These are phyloP conservation scores for Apiospora kogelbergensis DNA, from an alignment of 2,329 filamentous ascomycete species.

Conservation along the genomic window DNA sequence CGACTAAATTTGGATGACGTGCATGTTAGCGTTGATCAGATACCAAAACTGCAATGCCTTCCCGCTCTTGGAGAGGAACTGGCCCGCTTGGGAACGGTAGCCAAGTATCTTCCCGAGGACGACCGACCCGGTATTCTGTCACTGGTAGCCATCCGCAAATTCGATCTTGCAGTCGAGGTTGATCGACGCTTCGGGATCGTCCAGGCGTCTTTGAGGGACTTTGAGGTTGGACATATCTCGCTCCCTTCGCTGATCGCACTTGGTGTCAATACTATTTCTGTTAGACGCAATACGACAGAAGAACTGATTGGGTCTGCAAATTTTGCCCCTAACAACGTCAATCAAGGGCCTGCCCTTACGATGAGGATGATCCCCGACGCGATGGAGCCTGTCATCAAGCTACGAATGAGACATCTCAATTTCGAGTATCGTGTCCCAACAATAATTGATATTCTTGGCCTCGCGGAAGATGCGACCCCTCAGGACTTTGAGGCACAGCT, in stretches of 20 bases:
- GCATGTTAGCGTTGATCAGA: constrained; percentile 60
- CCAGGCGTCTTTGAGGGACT: constrained; percentile 55
- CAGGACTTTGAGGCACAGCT: constrained; percentile 76
- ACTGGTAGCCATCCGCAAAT: constrained; percentile 63
- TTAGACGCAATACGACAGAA: constrained; percentile 67
- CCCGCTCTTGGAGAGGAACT: constrained; percentile 76
- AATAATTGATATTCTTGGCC: constrained; percentile 74
- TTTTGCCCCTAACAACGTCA: constrained; percentile 27
- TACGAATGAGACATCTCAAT: constrained; percentile 81
- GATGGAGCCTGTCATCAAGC: constrained; percentile 84
- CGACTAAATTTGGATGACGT: constrained; percentile 67
- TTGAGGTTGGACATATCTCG: constrained; percentile 79
- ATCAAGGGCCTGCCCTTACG: constrained; percentile 66
- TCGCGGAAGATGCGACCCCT: constrained; percentile 64
- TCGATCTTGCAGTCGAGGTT: constrained; percentile 62
- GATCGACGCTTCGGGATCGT: constrained; percentile 68
- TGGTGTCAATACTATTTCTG: constrained; percentile 63
- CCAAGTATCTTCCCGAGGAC: constrained; percentile 95
- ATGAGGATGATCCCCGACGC: constrained; percentile 90
- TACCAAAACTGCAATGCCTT: constrained; percentile 66
- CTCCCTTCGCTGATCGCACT: constrained; percentile 80
- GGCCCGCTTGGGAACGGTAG: constrained; percentile 77
- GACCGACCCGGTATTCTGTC: constrained; percentile 87
- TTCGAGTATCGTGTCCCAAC: constrained; percentile 89
- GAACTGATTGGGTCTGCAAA: constrained; percentile 63